Base-by-base conservation (phyloP, 2,329 filamentous ascomycete species). In the Hypoxylon rubiginosum region DNA sequence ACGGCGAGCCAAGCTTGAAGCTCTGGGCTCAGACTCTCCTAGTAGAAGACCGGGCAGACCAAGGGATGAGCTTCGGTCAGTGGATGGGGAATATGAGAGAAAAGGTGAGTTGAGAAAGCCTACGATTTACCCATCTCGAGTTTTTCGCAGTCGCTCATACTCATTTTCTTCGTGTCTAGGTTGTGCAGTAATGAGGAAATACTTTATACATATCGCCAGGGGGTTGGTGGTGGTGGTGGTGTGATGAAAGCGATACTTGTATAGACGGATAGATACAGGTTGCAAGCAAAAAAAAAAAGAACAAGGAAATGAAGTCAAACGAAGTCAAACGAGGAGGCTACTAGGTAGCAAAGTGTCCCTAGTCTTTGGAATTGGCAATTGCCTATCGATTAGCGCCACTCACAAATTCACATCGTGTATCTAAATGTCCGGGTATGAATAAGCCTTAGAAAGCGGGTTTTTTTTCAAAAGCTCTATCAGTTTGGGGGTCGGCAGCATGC, bases 1-100 rank as follows among this genome's bases (percentile, higher is more conserved):
- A 98, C 76, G 96, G 96, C 56, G 96, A 99, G 82, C 96, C 96
- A 32, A 95, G 92, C 74, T 83, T 99, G 78, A 94, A 97, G 81
- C 84, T 98, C 69, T 99, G 96, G 96, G 96, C 96, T 48, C 95
- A 97, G 84, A 97, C 96, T 46, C 84, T 98, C 80, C 83, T 99
- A 74, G 91, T 99, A 50, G 96, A 99, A 81, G 96, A 99, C 81
- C 86, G 95, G 71, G 93, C 95, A 59, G 96, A 99, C 78, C 94
- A 97, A 82, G 91, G 94, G 53, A 90, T 97, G 81, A 97, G 94
- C 78, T 90, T 96, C 76, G 91, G 91, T 74, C 95, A 98, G 82
- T 99, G 94, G 91, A 91, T 98, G 85, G 94, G 93, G 61, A 90
- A 88, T 75, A 81, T 99, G 80, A 88, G 95, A 80, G 96, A 98